Evolutionary conservation across 768 basidiomycete genomes (phyloP), one percentile per base, ranked within the genome.

Genomic region (Strobilomyces echinocephalus): DNA sequence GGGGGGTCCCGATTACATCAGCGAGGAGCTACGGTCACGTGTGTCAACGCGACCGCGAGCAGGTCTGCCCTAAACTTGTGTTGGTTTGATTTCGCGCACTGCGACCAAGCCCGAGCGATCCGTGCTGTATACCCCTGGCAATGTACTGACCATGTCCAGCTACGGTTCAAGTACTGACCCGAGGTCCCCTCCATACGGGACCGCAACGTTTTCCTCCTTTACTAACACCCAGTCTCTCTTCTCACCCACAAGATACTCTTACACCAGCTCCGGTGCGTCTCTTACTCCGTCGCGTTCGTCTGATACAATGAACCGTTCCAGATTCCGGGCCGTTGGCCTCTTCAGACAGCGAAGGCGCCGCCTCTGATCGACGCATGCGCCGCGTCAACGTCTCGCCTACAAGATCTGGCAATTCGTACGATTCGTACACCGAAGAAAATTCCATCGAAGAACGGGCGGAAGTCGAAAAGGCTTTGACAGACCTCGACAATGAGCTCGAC

Each of bases 401-500:
- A 5, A 72, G 72, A 62, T 74, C 62, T 52, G 74, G 63, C 52
- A 8, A 14, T 31, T 63, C 60, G 30, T 62, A 76, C 47, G 78
- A 87, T 61, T 79, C 82, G 3, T 79, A 87, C 60, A 78, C 82
- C 39, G 88, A 79, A 54, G 78, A 76, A 56, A 66, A 79, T 56
- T 80, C 79, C 1, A 51, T 76, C 18, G 68, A 69, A 59, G 78
- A 79, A 47, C 66, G 63, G 10, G 74, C 69, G 8, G 76, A 89
- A 65, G 86, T 90, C 16, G 86, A 89, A 66, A 82, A 80, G 18
- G 76, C 82, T 15, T 76, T 91, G 45, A 82, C 75, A 42, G 76
- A 79, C 50, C 69, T 91, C 20, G 88, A 90, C 55, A 72, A 87
- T 40, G 83, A 89, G 50, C 64, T 88, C 28, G 79, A 83, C 52